These are phyloP conservation scores for Populus hybrid DNA, from an alignment of 441 rosid genomes.

Conservation along the genomic window DNA sequence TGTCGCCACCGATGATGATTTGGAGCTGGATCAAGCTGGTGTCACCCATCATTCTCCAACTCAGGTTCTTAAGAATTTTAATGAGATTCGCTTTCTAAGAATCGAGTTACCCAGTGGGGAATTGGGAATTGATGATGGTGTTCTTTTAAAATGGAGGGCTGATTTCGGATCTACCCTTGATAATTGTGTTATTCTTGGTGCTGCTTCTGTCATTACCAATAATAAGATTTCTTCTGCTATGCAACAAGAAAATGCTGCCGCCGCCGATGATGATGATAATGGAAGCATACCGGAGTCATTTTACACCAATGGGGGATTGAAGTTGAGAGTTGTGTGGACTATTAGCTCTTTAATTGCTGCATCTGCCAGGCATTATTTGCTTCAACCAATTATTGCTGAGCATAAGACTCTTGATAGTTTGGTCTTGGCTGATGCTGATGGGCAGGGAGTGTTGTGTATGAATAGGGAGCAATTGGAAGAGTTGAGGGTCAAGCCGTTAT, in stretches of 20 bases:
- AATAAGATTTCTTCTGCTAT: conserved; percentile 13
- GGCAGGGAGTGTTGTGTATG: conserved; percentile 90
- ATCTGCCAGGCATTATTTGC: conserved; percentile 84
- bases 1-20: conserved; percentile 32
- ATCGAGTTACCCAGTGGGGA: conserved; percentile 87
- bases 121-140: conserved; percentile 74
- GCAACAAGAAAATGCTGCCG: conserved; percentile 7
- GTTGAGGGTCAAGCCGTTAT: conserved; percentile 77
- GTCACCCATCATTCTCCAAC: conserved; percentile 95
- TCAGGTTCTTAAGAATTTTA: conserved; percentile 77
- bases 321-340: conserved; percentile 92
- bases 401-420: conserved; percentile 79
- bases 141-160: conserved; percentile 78
- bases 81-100: conserved; percentile 67
- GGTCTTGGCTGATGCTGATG: conserved; percentile 78
- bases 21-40: conserved; percentile 66
- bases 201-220: conserved; percentile 49
- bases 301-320: conserved; percentile 89
- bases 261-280: conserved; percentile 39
- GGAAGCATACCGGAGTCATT: conserved; percentile 93
- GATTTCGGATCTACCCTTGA: conserved; percentile 93
- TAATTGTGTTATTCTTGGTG: conserved; percentile 81
- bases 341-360: conserved; percentile 91
- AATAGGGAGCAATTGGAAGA: conserved; percentile 86
- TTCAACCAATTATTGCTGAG: conserved; percentile 83